These are phyloP conservation scores for Alternaria postmessia DNA, from an alignment of 2,329 filamentous ascomycete genomes.

Conservation along the genomic window DNA sequence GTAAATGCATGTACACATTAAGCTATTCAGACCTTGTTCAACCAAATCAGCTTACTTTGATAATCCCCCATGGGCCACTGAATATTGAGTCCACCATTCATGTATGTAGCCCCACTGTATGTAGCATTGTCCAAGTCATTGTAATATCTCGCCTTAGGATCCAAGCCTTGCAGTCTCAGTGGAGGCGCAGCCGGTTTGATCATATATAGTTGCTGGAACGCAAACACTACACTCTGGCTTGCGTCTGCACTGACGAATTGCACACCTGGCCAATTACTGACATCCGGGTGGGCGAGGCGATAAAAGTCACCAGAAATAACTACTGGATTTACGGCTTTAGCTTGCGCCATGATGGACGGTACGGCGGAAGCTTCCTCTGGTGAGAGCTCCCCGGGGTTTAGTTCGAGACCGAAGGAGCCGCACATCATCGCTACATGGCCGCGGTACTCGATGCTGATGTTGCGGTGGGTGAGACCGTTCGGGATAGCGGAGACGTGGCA, in stretches of 20 bases:
- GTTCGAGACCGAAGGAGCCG: conserved; percentile 71
- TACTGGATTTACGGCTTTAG: conserved; percentile 66
- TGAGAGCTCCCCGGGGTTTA: conserved; percentile 63
- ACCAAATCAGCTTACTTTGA: conserved; percentile 64
- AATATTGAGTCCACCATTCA: conserved; percentile 68
- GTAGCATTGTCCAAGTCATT: conserved; percentile 61
- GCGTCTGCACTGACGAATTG: conserved; percentile 65
- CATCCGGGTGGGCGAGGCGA: conserved; percentile 65
- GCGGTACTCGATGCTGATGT: conserved; percentile 66
- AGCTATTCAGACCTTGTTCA: conserved; percentile 53
- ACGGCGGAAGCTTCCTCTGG: conserved; percentile 63
- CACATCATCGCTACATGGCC: conserved; percentile 74
- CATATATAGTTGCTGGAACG: conserved; percentile 64
- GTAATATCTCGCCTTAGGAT: conserved; percentile 61
- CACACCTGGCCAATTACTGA: conserved; percentile 69
- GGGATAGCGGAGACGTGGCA: conserved; percentile 70
- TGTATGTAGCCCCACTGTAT: conserved; percentile 67
- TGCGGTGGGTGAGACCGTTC: conserved; percentile 65
- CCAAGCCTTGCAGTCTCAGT: conserved; percentile 65
- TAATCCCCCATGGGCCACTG: conserved; percentile 61
- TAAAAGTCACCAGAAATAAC: conserved; percentile 67
- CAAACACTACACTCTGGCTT: conserved; percentile 63
- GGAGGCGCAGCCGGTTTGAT: conserved; percentile 64
- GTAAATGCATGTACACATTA: background rate
- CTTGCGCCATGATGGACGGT: conserved; percentile 62